Conservation (phyloP, 2,329 filamentous ascomycete genomes). For the Geosmithia putterillii region DNA sequence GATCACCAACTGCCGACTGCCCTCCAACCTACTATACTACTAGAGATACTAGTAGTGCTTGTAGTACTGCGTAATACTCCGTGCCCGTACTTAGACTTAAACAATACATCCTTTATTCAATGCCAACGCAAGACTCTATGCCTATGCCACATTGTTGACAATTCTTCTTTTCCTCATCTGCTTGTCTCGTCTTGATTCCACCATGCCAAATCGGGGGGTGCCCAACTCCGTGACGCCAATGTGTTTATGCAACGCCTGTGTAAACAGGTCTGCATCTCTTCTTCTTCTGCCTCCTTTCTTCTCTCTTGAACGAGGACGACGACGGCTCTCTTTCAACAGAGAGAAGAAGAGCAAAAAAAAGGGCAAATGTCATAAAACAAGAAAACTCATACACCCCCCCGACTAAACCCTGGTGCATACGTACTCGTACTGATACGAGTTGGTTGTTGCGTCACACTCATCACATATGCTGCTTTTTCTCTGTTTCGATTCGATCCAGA, state of each 20-base stretch:
- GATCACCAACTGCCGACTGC: no score
- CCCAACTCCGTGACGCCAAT: constrained; percentile 30
- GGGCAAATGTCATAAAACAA: background rate
- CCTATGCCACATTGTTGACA: no score
- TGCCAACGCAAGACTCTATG: no score
- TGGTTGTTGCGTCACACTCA: background rate
- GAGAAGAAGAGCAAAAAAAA: background rate
- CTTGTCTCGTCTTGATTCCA: background rate
- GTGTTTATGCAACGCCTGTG: constrained; percentile 18
- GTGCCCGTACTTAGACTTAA: no score
- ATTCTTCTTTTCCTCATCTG: background rate
- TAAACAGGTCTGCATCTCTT: constrained; percentile 5
- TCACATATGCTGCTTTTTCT: background rate
- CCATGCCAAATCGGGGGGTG: constrained; percentile 1
- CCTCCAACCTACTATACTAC: no score
- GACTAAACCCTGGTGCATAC: background rate
- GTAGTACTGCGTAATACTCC: no score
- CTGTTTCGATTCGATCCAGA: background rate
- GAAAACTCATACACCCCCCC: background rate
- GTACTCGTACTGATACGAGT: no score
- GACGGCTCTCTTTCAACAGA: background rate
- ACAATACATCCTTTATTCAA: no score
- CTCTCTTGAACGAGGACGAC: background rate
- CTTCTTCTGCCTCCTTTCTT: background rate
- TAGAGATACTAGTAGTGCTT: no score